These are phyloP conservation scores for Tillandsia leiboldiana DNA, from an alignment of 176 grass and related monocot genomes.

Conservation along the genomic window DNA sequence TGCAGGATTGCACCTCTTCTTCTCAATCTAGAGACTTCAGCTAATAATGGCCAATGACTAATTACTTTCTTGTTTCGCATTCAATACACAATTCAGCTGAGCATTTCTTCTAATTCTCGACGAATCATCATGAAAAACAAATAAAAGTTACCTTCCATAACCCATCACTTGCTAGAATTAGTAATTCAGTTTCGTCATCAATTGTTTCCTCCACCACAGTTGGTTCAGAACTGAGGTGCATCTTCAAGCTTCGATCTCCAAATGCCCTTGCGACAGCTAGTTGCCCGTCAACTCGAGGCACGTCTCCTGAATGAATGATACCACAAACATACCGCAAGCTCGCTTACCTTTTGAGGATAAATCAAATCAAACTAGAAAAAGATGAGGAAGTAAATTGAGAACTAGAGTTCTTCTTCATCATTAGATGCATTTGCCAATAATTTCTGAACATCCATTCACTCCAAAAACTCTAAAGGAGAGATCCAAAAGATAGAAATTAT, in stretches of 20 bases:
- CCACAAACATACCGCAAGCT: neutral
- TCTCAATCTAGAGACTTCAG: too few species aligned
- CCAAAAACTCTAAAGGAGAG: too few species aligned
- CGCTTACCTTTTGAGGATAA: neutral
- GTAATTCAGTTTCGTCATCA: conserved; percentile 46
- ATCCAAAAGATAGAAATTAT: too few species aligned
- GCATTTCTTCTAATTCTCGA: too few species aligned
- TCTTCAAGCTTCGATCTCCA: conserved; percentile 85
- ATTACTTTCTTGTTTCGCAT: too few species aligned
- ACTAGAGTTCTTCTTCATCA: neutral
- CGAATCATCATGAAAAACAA: neutral
- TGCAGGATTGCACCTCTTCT: too few species aligned
- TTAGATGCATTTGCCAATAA: too few species aligned
- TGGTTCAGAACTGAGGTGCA: conserved; percentile 87
- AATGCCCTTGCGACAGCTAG: conserved; percentile 94
- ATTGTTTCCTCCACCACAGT: conserved; percentile 38
- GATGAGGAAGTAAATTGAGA: neutral
- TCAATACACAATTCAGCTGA: too few species aligned
- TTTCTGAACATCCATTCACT: too few species aligned
- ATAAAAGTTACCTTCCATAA: conserved; percentile 75
- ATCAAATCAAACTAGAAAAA: neutral
- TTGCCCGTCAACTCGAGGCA: conserved; percentile 90
- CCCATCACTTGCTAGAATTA: conserved; percentile 97
- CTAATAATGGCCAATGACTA: too few species aligned
- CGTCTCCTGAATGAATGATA: conserved; percentile 52